Base-by-base conservation (phyloP, 129 eudicot genomes). In the Oenanthe sinensis region DNA sequence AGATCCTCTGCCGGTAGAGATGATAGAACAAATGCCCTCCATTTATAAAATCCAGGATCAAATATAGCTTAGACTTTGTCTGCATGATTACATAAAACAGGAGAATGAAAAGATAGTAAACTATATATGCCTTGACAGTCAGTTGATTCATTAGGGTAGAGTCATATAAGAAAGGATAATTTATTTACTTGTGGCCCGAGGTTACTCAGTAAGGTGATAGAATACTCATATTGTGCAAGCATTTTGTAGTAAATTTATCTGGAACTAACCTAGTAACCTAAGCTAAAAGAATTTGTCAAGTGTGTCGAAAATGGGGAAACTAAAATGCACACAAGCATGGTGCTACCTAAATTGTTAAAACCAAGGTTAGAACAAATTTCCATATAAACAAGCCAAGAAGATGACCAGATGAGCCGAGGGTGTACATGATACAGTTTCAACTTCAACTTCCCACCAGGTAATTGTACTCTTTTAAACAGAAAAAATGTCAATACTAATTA, bases 1-100 rank as follows among this genome's bases (percentile, higher is more conserved):
- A 94, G 75, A 94, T 88, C 73, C 93, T 84, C 83, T 94, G 98
- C 74, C 98, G 80, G 87, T 94, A 94, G 28, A 94, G 83, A 83
- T 94, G 98, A 83, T 86, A 94, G 83, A 94, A 94, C 26, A 94
- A 92, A 87, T 94, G 98, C 42, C 98, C 97, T 79, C 98, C 97
- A 81, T 94, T 94, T 24, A 94, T 88, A 62, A 94, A 94, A 82
- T 94, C 98, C 85, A 94, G 85, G 78, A 94, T 91, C 82, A 94
- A 78, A 82, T 94, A 94, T 86, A 94, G 85, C 91, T 94, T 94
- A 4, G 98, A 87, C 88, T 91, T 94, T 37, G 98, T 94, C 98
- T 94, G 96, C 71, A 77, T 75, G 36, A 46, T 81, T 30, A 77
- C 22, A 74, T 42, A 14, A 52, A 76, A 30, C 43, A 85, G 22